Base-by-base conservation (phyloP, 768 basidiomycete species). In the Solioccasus polychromus region DNA sequence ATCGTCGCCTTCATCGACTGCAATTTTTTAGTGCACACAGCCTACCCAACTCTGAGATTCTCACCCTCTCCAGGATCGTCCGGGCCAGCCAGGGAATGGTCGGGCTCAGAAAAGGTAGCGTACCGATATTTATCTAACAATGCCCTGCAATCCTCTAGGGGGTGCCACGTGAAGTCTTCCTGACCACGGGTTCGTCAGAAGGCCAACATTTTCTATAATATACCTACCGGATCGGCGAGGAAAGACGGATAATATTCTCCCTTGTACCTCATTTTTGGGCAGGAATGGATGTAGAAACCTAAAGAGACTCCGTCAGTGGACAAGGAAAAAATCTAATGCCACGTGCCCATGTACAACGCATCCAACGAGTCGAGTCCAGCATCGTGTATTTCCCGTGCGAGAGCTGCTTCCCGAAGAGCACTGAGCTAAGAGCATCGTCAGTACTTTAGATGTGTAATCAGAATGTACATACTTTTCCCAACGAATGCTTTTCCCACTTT, bases 191-290 rank as follows among this genome's bases (percentile, higher is more conserved):
- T 12, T 39, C 19, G 35, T 55, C 26, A 54, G 46, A 43, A 17
- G 47, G 24, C 17, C 14, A 19, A 22, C 23, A 6, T 37, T 14
- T 36, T 35, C 23, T 46, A 25, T 23, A 42, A 5, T 6, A 35
- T 35, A 5, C 54, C 75, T 55, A 92, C 89, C 8, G 94, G 92
- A 65, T 98, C 94, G 11, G 80, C 77, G 17, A 98, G 75, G 52
- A 79, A 91, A 3, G 94, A 96, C 1, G 95, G 95, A 0, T 73
- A 63, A 54, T 94, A 99, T 44, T 96, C 92, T 23, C 84, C 93
- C 59, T 99, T 99, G 68, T 99, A 98, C 44, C 76, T 75, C 96
- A 98, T 98, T 67, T 99, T 99, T 40, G 71, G 79, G 60, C 94
- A 97, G 2, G 88, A 82, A 55, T 96, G 78, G 30, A 98, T 87